phyloP scores from a whole-genome alignment of 2,329 filamentous ascomycete species.

The Apiospora marii region DNA sequence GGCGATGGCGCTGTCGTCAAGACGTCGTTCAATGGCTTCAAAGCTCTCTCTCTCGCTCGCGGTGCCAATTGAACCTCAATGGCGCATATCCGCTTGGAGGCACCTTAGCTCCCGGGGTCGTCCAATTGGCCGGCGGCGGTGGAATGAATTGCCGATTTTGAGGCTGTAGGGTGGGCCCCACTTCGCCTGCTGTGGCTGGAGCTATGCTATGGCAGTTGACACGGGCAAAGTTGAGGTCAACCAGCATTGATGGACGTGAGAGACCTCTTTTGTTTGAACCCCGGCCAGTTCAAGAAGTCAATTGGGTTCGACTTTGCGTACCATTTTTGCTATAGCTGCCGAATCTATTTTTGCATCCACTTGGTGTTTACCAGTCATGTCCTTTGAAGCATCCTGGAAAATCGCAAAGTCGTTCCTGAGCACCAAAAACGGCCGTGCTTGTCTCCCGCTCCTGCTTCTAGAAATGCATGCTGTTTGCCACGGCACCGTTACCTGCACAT shows the following conservation, averaged over 20 bases:
- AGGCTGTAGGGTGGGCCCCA: not conserved
- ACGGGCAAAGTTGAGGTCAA: not conserved
- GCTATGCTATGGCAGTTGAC: not conserved
- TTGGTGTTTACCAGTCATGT: not conserved
- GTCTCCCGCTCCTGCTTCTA: not conserved
- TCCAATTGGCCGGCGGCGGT: constrained; percentile 18
- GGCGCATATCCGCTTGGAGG: constrained; percentile 21
- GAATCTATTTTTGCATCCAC: not conserved
- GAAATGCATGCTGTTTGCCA: not conserved
- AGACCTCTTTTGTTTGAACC: not conserved
- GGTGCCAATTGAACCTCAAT: constrained; percentile 19
- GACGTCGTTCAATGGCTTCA: constrained; percentile 11
- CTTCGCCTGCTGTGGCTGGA: constrained; percentile 3
- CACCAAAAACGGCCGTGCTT: not conserved
- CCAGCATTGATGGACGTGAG: no score
- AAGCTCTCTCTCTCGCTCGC: not conserved
- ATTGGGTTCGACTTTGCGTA: not conserved
- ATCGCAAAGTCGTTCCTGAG: not conserved
- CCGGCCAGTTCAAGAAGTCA: not conserved
- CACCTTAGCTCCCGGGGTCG: constrained; percentile 4
- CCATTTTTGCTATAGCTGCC: not conserved
- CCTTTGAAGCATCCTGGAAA: not conserved
- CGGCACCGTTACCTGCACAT: not conserved
- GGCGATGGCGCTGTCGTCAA: constrained; percentile 1
- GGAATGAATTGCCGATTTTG: constrained; percentile 13